Percentiles rank a stretch among this genome's conserved stretches.
Evolutionary conservation across 2,329 filamentous ascomycete species (phyloP).

Genomic region (Ophiocordyceps sinensis): DNA sequence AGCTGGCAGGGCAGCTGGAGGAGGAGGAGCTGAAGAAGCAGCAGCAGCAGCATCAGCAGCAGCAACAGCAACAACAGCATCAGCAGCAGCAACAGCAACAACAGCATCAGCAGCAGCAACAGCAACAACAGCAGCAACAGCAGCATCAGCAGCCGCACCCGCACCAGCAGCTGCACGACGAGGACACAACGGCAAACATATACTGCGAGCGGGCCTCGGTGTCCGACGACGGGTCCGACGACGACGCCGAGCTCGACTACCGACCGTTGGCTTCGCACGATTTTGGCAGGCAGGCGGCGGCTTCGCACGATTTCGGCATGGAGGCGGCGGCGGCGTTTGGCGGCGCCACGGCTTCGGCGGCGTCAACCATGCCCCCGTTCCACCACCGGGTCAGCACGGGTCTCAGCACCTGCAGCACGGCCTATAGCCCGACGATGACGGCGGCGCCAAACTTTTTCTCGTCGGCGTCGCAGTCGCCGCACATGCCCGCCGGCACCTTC

Average conservation of each 20-base stretch:
- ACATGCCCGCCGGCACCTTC: conserved; percentile 12
- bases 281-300: no score
- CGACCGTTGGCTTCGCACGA: conserved; percentile 13
- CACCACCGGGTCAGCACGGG: no score
- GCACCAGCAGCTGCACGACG: not conserved
- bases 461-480: conserved; percentile 16
- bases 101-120: no score
- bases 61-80: not conserved
- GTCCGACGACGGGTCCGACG: no score
- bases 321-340: conserved; percentile 26
- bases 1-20: conserved; percentile 40
- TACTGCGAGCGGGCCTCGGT: conserved; percentile 16
- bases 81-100: not conserved
- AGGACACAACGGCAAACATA: not conserved
- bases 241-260: conserved; percentile 31
- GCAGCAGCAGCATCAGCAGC: not conserved
- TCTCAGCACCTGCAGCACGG: conserved; percentile 23
- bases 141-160: not conserved
- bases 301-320: no score
- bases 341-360: conserved; percentile 10
- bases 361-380: conserved; percentile 36
- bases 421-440: conserved; percentile 15
- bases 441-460: conserved; percentile 12
- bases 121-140: no score
- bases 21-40: conserved; percentile 18